Evolutionary conservation across 371 early-diverging fungal genomes (phyloP), one percentile per base, ranked within the genome.

Genomic region (Mucor plumbeus): DNA sequence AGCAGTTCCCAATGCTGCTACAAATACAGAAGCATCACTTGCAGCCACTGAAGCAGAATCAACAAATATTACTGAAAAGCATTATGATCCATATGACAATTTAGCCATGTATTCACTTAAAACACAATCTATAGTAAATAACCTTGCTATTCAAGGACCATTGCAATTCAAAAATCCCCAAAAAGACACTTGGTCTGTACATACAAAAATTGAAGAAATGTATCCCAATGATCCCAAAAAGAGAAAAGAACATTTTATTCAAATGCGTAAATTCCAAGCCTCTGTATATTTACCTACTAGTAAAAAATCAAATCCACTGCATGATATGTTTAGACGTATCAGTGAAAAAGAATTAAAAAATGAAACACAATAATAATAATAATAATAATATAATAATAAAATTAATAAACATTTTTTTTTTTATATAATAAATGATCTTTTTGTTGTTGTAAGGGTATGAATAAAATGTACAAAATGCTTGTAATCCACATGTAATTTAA

Each of bases 41-140:
- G 39, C 53, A 0, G 54, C 68, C 9, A 13, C 55, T 19, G 33
- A 54, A 34, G 68, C 64, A 13, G 61, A 65, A 17, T 44, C 60
- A 43, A 56, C 56, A 31, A 56, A 57, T 19, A 61, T 56, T 19
- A 19, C 36, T 19, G 58, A 59, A 7, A 1, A 36, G 1, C 39
- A 31, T 2, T 21, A 40, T 13, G 44, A 68, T 39, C 74, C 81
- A 0, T 64, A 63, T 55, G 58, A 73, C 8, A 13, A 55, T 2
- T n/a, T 83, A 7, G 59, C 69, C 5, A 40, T 75, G 26, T 83
- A 65, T 57, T 21, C 54, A 4, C n/a, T 83, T 4, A 15, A 50
- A 1, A 68, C 73, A 0, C 58, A 47, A 8, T 80, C 79, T 1
- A 56, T 61, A 15, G 59, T 83, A 5, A 74, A 83, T 60, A 71